A percentile compares a stretch with the other conserved stretches of the same genome.
Conservation (phyloP, 2,329 filamentous ascomycete species). For the Monosporascus sp. region DNA sequence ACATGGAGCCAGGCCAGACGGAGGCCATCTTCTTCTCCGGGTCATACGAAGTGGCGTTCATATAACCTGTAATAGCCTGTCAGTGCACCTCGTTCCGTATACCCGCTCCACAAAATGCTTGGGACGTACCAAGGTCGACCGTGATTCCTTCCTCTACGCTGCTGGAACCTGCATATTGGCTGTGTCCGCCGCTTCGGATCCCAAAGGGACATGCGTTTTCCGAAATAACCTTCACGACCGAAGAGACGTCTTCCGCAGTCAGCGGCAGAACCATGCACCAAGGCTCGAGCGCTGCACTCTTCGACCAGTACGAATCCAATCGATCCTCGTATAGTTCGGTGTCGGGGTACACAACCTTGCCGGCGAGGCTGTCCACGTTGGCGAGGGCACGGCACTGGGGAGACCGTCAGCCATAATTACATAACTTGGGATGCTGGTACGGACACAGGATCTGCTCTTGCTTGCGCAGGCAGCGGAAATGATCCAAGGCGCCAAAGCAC, state of each 20-base stretch:
- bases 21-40: conserved; percentile 21
- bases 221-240: conserved; percentile 28
- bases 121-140: conserved; percentile 15
- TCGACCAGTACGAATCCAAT: conserved; percentile 32
- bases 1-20: conserved; percentile 24
- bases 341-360: background rate
- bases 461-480: background rate
- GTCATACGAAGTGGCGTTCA: conserved; percentile 28
- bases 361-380: background rate
- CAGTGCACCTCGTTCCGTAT: background rate
- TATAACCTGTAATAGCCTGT: conserved; percentile 10
- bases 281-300: conserved; percentile 28
- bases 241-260: conserved; percentile 31
- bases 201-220: conserved; percentile 13
- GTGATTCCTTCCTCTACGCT: conserved; percentile 20
- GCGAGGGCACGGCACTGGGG: background rate
- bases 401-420: background rate
- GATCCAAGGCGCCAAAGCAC: background rate
- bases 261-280: conserved; percentile 32
- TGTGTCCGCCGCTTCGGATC: conserved; percentile 22
- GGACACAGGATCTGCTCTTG: background rate
- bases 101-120: background rate
- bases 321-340: background rate
- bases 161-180: conserved; percentile 17
- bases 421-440: background rate